Conservation (phyloP, 495 filamentous ascomycete species). For the Daldinia vernicosa region DNA sequence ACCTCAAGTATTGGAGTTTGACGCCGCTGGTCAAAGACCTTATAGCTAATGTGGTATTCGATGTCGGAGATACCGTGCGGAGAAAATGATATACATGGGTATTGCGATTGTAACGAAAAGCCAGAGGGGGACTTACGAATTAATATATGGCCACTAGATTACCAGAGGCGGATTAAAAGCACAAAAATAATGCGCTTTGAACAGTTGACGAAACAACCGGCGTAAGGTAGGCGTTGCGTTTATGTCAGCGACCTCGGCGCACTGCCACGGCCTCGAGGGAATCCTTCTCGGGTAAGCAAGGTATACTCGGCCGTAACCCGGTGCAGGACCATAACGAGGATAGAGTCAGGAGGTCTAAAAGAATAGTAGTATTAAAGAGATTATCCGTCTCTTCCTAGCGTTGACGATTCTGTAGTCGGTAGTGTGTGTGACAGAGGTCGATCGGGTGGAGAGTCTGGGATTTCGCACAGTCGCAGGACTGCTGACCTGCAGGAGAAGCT, state of each 20-base stretch:
- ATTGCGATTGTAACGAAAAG: constrained; percentile 9
- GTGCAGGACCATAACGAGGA: background rate
- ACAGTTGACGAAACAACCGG: background rate
- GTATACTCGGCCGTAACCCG: background rate
- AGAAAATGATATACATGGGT: constrained; percentile 3
- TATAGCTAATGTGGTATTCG: background rate
- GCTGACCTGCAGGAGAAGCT: background rate
- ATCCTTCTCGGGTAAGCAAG: background rate
- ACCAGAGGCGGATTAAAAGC: background rate
- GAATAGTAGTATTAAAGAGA: background rate
- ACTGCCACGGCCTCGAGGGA: constrained; percentile 4
- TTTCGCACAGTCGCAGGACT: constrained; percentile 4
- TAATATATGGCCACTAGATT: background rate
- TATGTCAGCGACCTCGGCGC: background rate
- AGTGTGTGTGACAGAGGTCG: background rate
- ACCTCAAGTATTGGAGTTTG: background rate
- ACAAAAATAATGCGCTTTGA: background rate
- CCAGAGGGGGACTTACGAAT: background rate
- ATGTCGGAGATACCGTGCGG: constrained; percentile 11
- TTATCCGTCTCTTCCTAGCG: background rate
- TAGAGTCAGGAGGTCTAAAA: background rate
- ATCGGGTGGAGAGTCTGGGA: background rate
- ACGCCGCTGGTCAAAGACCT: background rate
- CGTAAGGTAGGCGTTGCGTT: background rate
- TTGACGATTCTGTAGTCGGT: background rate